Percentiles rank a stretch among this genome's conserved stretches.
Evolutionary conservation across 1,139 yeast genomes (phyloP).

Genomic region (Hemisphaericaspora subhashii): DNA sequence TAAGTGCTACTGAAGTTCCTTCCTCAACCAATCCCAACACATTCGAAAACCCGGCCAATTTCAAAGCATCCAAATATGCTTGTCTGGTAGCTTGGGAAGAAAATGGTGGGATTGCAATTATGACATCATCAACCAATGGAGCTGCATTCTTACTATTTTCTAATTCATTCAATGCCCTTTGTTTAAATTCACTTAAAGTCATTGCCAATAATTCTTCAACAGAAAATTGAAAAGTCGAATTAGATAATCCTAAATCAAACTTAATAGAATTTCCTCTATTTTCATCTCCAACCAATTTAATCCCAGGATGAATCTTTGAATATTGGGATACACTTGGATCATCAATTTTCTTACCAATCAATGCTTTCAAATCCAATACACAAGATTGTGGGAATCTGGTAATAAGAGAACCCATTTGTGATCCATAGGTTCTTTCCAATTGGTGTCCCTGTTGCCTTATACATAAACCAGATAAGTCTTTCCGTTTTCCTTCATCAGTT

Average conservation of each 20-base stretch:
- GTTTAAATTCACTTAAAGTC: slow-evolving; percentile 67
- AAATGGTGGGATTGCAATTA: slow-evolving; percentile 76
- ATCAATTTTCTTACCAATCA: slow-evolving; percentile 65
- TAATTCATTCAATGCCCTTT: slow-evolving; percentile 56
- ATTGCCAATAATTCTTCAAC: slow-evolving; percentile 83
- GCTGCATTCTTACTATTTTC: slow-evolving; percentile 29
- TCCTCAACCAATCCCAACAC: slow-evolving; percentile 77
- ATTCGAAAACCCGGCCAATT: slow-evolving; percentile 62
- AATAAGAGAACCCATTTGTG: slow-evolving; percentile 67
- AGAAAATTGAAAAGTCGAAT: slow-evolving; percentile 43
- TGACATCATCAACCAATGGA: slow-evolving; percentile 58
- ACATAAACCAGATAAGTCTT: slow-evolving; percentile 78
- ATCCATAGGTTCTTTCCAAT: slow-evolving; percentile 76
- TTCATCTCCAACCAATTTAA: slow-evolving; percentile 43
- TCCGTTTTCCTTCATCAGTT: slow-evolving; percentile 88
- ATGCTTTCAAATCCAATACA: slow-evolving; percentile 62
- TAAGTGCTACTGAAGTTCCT: slow-evolving; percentile 86
- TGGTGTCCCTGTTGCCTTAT: slow-evolving; percentile 50
- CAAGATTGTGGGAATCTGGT: slow-evolving; percentile 76
- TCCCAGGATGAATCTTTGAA: slow-evolving; percentile 59
- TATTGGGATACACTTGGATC: slow-evolving; percentile 48
- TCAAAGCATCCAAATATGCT: slow-evolving; percentile 72
- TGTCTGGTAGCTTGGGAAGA: slow-evolving; percentile 65
- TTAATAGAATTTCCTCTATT: slow-evolving; percentile 53
- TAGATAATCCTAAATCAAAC: slow-evolving; percentile 50